A percentile compares a stretch with the other conserved stretches of the same genome.
Evolutionary conservation across 2,329 filamentous ascomycete genomes (phyloP).

Genomic region (Scedosporium minutisporum): DNA sequence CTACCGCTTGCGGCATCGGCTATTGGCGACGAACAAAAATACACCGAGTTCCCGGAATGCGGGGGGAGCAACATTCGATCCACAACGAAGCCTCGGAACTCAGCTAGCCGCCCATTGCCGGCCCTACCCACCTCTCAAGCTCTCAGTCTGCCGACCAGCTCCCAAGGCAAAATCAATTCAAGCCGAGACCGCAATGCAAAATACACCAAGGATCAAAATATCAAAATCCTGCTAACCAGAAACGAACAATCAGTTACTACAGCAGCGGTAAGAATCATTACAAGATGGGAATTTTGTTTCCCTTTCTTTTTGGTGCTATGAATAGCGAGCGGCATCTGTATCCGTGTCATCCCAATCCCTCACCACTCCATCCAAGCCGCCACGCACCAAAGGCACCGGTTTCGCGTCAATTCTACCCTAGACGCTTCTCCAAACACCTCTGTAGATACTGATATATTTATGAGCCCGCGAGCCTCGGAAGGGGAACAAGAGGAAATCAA

Average conservation of each 20-base stretch:
- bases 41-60: neutral
- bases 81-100: conserved; percentile 2
- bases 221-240: too few species aligned
- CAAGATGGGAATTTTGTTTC: too few species aligned
- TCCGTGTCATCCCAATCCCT: neutral
- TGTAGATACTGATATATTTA: neutral
- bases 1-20: too few species aligned
- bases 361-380: neutral
- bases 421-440: neutral
- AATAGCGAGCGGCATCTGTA: too few species aligned
- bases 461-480: neutral
- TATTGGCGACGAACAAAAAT: neutral
- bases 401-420: neutral
- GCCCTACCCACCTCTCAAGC: conserved; percentile 12
- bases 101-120: conserved; percentile 27
- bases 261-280: too few species aligned
- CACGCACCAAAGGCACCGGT: neutral
- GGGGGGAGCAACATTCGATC: neutral
- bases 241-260: too few species aligned
- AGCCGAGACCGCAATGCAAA: too few species aligned
- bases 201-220: too few species aligned
- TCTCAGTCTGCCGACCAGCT: too few species aligned
- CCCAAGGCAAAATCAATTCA: too few species aligned
- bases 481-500: neutral
- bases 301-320: too few species aligned